These are phyloP conservation scores for Boletus sp. DNA, from an alignment of 768 basidiomycete species.

Conservation along the genomic window DNA sequence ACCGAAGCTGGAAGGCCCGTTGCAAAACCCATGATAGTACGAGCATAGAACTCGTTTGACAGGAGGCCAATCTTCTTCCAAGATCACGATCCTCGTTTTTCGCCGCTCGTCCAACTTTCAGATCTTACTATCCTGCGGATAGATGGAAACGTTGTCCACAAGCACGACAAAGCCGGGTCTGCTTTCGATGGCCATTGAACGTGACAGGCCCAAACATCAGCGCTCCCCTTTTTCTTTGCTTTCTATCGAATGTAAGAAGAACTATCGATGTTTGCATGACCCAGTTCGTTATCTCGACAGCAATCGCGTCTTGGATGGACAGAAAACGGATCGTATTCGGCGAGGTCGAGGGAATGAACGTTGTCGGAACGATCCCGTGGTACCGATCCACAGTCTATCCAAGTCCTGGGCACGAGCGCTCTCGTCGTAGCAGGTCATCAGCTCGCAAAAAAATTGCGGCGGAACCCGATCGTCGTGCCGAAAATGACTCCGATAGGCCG, in stretches of 20 bases:
- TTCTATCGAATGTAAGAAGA: too few species aligned
- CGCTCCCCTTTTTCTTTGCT: background rate
- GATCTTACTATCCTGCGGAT: background rate
- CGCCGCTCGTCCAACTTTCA: too few species aligned
- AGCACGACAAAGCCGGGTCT: conserved; percentile 62
- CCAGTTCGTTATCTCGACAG: conserved; percentile 78
- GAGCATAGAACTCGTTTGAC: too few species aligned
- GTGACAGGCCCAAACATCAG: conserved; percentile 77
- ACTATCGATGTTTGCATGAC: too few species aligned
- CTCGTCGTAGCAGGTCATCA: conserved; percentile 26
- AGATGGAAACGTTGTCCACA: conserved; percentile 71
- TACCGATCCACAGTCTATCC: too few species aligned
- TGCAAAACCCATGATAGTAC: too few species aligned
- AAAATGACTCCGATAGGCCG: conserved; percentile 33
- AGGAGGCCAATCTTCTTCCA: too few species aligned
- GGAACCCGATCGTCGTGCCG: conserved; percentile 37
- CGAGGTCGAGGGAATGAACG: conserved; percentile 41
- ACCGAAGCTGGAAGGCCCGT: too few species aligned
- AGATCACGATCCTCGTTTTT: too few species aligned
- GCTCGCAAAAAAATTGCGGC: conserved; percentile 28
- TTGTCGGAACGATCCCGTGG: conserved; percentile 36
- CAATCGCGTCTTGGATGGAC: conserved; percentile 58
- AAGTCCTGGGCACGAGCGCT: too few species aligned
- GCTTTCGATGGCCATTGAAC: conserved; percentile 87
- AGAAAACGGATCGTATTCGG: conserved; percentile 47